Conservation (phyloP, 1,284 basidiomycete species). For the Cryptococcus sp. region DNA sequence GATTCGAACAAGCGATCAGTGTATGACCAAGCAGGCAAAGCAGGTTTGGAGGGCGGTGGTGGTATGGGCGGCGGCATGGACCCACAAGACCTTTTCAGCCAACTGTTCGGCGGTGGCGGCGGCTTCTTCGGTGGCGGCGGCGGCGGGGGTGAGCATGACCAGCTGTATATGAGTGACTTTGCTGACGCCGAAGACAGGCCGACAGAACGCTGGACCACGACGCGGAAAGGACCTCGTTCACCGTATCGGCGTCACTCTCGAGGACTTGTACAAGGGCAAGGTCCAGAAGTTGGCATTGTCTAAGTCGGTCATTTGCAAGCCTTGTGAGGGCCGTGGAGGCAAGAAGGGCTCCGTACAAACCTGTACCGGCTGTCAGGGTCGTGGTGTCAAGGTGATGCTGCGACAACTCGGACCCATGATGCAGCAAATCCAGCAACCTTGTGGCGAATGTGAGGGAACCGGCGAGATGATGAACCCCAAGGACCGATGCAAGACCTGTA, state of each 20-base stretch:
- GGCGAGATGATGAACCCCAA: constrained; percentile 94
- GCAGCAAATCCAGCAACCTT: constrained; percentile 96
- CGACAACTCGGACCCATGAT: constrained; percentile 98
- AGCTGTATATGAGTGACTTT: constrained; percentile 32
- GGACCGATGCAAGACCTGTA: constrained; percentile 90
- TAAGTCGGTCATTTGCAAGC: constrained; percentile 88
- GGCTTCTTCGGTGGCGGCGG: constrained; percentile 63
- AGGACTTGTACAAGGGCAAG: constrained; percentile 98
- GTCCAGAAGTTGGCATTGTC: constrained; percentile 96
- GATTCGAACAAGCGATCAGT: constrained; percentile 80
- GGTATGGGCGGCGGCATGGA: constrained; percentile 95
- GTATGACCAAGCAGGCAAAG: constrained; percentile 93
- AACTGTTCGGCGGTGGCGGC: constrained; percentile 80
- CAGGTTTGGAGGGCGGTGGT: constrained; percentile 77
- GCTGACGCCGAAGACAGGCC: constrained; percentile 8
- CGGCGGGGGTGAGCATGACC: constrained; percentile 28
- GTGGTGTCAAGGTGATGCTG: constrained; percentile 87
- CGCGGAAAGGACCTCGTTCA: constrained; percentile 99
- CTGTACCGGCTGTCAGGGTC: constrained; percentile 81
- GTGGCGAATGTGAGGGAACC: constrained; percentile 86
- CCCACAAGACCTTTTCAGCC: constrained; percentile 95
- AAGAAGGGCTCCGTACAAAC: constrained; percentile 91
- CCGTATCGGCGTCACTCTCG: constrained; percentile 91
- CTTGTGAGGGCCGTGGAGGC: constrained; percentile 95
- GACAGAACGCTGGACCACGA: constrained; percentile 65